A percentile compares a stretch with the other conserved stretches of the same genome.
phyloP scores from a whole-genome alignment of 352 stramenopile species.

The Phytophthora cactorum region DNA sequence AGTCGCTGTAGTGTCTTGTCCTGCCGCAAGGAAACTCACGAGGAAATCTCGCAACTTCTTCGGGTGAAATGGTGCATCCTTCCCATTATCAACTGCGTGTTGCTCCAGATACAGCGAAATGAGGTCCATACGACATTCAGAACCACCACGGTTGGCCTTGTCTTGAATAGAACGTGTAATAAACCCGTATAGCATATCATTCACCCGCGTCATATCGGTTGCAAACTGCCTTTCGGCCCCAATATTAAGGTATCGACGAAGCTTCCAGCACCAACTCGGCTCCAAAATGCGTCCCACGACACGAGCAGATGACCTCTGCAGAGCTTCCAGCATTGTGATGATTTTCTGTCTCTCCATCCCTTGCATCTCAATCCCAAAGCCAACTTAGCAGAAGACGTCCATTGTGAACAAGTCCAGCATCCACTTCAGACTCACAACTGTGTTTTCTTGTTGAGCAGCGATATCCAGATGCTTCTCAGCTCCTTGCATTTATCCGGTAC shows the following conservation, averaged over 20 bases:
- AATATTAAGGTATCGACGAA: conserved; percentile 21
- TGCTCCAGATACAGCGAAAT: conserved; percentile 54
- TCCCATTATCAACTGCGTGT: conserved; percentile 21
- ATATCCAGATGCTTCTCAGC: conserved; percentile 15
- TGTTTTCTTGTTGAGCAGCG: conserved; percentile 8
- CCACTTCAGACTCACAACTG: conserved; percentile 37
- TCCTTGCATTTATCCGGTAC: conserved; percentile 21
- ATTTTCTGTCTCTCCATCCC: conserved; percentile 23
- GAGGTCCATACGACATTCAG: conserved; percentile 34
- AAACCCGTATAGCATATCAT: conserved; percentile 22
- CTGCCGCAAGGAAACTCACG: conserved; percentile 70
- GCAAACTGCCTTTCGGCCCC: conserved; percentile 24
- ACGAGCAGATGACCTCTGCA: conserved; percentile 27
- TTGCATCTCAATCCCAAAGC: conserved; percentile 50
- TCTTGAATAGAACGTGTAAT: conserved; percentile 27
- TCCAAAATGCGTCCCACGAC: conserved; percentile 43
- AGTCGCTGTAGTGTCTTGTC: conserved; percentile 69
- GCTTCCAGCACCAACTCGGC: conserved; percentile 52
- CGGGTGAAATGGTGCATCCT: conserved; percentile 18
- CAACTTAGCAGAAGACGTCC: conserved; percentile 59
- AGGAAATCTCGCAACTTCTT: conserved; percentile 77
- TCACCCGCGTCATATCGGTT: conserved; percentile 25
- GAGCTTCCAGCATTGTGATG: conserved; percentile 27
- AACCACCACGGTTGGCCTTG: conserved; percentile 3
- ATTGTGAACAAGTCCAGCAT: conserved; percentile 52